Evolutionary conservation across 2,329 filamentous ascomycete species (phyloP).

Genomic region (Allantophomopsis cytisporea): DNA sequence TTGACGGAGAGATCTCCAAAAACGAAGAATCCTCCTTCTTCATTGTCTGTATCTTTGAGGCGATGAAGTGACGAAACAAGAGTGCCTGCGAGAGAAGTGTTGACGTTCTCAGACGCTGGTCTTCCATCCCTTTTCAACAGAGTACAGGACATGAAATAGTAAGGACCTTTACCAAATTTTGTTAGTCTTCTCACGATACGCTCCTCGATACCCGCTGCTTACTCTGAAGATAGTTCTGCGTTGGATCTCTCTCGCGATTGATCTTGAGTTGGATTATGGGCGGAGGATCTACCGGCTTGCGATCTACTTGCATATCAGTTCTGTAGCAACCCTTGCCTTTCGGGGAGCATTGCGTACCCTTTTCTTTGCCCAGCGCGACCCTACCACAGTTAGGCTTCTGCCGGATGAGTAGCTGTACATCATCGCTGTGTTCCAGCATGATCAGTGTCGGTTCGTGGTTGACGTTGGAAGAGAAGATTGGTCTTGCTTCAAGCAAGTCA

Average conservation of each 20-base stretch:
- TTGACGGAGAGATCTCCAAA: constrained; percentile 79
- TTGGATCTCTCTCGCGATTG: constrained; percentile 28
- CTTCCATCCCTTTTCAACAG: constrained; percentile 26
- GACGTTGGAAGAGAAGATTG: background rate
- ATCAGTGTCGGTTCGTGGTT: constrained; percentile 12
- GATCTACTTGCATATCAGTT: constrained; percentile 32
- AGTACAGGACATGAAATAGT: constrained; percentile 32
- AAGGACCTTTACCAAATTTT: constrained; percentile 24
- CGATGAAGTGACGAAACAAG: constrained; percentile 71
- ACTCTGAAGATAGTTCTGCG: constrained; percentile 41
- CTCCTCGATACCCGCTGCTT: constrained; percentile 17
- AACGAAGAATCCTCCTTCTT: constrained; percentile 78
- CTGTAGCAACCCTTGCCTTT: constrained; percentile 2
- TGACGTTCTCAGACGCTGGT: constrained; percentile 22
- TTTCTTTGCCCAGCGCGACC: constrained; percentile 61
- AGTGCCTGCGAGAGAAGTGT: constrained; percentile 52
- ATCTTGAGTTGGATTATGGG: constrained; percentile 64
- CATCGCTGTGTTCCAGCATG: constrained; percentile 25
- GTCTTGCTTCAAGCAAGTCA: background rate
- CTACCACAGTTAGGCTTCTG: constrained; percentile 57
- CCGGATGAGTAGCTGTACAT: constrained; percentile 43
- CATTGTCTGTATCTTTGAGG: constrained; percentile 64
- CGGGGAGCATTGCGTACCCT: constrained; percentile 33
- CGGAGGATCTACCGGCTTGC: constrained; percentile 80
- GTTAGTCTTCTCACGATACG: constrained; percentile 4